Conservation (phyloP, 2,329 filamentous ascomycete genomes). For the Zymoseptoria passerinii region DNA sequence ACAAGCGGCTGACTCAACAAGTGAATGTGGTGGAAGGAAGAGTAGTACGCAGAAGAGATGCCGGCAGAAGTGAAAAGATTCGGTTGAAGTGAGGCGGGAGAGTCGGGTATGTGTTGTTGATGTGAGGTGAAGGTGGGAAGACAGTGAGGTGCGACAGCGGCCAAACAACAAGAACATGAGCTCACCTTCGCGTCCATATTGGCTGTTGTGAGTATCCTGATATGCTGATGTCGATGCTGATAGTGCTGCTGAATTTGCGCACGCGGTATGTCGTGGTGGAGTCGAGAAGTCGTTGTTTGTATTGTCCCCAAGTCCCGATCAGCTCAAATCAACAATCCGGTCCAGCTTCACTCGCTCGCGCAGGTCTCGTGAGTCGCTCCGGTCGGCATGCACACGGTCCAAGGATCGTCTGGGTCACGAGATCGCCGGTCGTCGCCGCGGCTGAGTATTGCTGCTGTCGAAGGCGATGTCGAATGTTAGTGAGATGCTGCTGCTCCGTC, state of each 20-base stretch:
- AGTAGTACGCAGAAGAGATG: neutral
- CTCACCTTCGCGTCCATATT: conserved; percentile 41
- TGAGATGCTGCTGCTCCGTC: neutral
- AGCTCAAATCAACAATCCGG: neutral
- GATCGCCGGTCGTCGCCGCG: neutral
- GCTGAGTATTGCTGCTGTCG: neutral
- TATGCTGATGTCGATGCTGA: conserved; percentile 2
- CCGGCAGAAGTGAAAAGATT: neutral
- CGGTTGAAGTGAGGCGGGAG: neutral
- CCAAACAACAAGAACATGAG: conserved; percentile 1
- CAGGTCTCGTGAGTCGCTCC: neutral
- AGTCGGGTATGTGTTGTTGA: conserved; percentile 1
- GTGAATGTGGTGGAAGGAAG: neutral
- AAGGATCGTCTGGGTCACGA: neutral
- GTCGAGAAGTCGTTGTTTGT: neutral
- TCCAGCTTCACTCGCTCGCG: neutral
- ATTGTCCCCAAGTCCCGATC: neutral
- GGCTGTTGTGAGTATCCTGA: conserved; percentile 4
- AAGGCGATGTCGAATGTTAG: neutral
- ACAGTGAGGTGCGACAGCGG: neutral
- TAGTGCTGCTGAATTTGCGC: neutral
- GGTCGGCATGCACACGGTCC: neutral
- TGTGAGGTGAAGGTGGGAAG: neutral
- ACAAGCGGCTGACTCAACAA: neutral
- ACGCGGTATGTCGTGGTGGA: neutral